A percentile compares a stretch with the other conserved stretches of the same genome.
Conservation (phyloP, 768 basidiomycete genomes). For the Suillus plorans region DNA sequence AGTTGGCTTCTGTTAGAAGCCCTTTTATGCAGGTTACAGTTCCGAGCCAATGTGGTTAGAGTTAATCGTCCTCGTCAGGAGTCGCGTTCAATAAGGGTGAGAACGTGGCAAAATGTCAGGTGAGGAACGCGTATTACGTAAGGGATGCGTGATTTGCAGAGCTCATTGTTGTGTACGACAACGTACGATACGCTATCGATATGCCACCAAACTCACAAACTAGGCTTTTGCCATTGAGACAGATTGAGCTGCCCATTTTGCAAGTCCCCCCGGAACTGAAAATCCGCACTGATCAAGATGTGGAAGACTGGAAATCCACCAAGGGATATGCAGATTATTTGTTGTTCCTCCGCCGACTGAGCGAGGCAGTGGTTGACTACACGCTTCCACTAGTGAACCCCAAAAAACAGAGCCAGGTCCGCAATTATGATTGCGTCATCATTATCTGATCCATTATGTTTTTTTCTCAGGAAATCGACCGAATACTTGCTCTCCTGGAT, state of each 20-base stretch:
- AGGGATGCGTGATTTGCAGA: slow-evolving; percentile 3
- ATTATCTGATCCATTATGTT: background rate
- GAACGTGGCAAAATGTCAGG: slow-evolving; percentile 6
- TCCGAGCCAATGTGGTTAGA: background rate
- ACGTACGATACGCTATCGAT: background rate
- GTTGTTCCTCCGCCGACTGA: slow-evolving; percentile 73
- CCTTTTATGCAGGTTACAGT: background rate
- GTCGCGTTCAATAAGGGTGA: slow-evolving; percentile 1
- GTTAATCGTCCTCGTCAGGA: slow-evolving; percentile 3
- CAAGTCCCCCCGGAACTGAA: slow-evolving; percentile 41
- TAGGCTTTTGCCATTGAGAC: slow-evolving; percentile 29
- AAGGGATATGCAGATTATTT: slow-evolving; percentile 73
- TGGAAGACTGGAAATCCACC: slow-evolving; percentile 69
- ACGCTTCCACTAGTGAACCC: slow-evolving; percentile 44
- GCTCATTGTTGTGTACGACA: background rate
- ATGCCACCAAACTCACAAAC: slow-evolving; percentile 16
- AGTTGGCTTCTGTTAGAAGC: background rate
- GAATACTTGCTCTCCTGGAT: slow-evolving; percentile 58
- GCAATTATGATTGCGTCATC: background rate
- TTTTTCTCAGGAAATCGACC: slow-evolving; percentile 48
- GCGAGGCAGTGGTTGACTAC: slow-evolving; percentile 72
- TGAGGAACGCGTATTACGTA: slow-evolving; percentile 25
- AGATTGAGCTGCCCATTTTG: slow-evolving; percentile 27
- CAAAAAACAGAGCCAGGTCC: slow-evolving; percentile 24
- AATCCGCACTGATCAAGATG: slow-evolving; percentile 73